Evolutionary conservation across 345 rosid genomes (phyloP), one percentile per base, ranked within the genome.

Genomic region (Cardiospermum halicacabum): DNA sequence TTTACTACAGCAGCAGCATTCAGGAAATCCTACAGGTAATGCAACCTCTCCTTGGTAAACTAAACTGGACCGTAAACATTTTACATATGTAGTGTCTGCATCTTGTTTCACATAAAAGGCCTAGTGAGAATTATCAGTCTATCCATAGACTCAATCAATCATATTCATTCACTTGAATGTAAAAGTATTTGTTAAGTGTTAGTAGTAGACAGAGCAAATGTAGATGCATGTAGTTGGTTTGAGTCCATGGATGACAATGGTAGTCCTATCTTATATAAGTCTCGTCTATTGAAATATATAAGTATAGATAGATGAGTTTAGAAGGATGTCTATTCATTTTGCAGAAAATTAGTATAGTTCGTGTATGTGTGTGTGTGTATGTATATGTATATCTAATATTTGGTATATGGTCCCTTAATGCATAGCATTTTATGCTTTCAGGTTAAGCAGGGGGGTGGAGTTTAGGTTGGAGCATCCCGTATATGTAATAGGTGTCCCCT

Each of bases 361-460:
- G n/a, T 16, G n/a, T n/a, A n/a, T n/a, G n/a, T n/a, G n/a, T n/a
- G n/a, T n/a, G n/a, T n/a, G n/a, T n/a, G n/a, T n/a, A n/a, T n/a
- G n/a, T n/a, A n/a, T n/a, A n/a, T n/a, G n/a, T 19, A 11, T 43
- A 19, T 28, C 2, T n/a, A 26, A 22, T 39, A 40, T 25, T 24
- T 30, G 30, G 18, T 43, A n/a, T 24, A 0, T 26, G 49, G 16
- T 4, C 13, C 11, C 42, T 39, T 18, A 42, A 40, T 18, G 18
- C n/a, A n/a, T n/a, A 39, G 36, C 0, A 19, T 26, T 25, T 31
- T 60, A n/a, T 53, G 65, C 32, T 49, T 65, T 49, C 69, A 66
- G 65, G 72, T 69, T 34, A 28, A 50, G 65, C 26, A 26, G 45
- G 63, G 49, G 50, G 50, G 25, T 42, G 15, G 63, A n/a, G n/a